phyloP scores from a whole-genome alignment of 2,329 filamentous ascomycete genomes.

The Aschersonia sp. region DNA sequence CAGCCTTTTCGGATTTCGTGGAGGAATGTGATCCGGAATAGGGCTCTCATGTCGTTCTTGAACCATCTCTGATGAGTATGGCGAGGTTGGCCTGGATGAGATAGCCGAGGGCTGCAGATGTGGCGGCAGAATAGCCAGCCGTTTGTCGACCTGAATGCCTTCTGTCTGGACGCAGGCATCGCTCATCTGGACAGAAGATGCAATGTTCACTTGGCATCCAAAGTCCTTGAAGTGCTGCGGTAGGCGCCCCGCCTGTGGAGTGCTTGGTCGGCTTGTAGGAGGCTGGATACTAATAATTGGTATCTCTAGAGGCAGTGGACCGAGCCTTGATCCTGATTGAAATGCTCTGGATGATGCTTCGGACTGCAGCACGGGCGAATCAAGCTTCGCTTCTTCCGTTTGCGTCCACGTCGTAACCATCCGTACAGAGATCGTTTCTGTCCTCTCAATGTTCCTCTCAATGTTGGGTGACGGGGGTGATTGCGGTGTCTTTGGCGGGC shows the following conservation, averaged over 20 bases:
- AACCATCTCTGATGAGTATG: slow-evolving; percentile 18
- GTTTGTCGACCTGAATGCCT: slow-evolving; percentile 70
- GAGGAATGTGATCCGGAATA: slow-evolving; percentile 37
- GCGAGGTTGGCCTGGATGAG: slow-evolving; percentile 43
- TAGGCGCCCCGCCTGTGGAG: slow-evolving; percentile 57
- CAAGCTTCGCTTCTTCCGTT: slow-evolving; percentile 25
- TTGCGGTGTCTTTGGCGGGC: slow-evolving; percentile 50
- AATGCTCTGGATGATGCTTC: neutral
- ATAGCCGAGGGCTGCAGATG: slow-evolving; percentile 72
- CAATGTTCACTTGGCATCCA: slow-evolving; percentile 57
- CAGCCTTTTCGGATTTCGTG: slow-evolving; percentile 45
- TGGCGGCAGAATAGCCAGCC: slow-evolving; percentile 57
- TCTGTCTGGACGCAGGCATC: slow-evolving; percentile 62
- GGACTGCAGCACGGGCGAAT: neutral
- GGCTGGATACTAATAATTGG: slow-evolving; percentile 88
- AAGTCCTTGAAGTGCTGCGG: slow-evolving; percentile 74
- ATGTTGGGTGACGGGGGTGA: slow-evolving; percentile 19
- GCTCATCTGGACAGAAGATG: slow-evolving; percentile 8
- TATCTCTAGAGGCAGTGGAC: slow-evolving; percentile 35
- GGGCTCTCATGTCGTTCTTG: slow-evolving; percentile 27
- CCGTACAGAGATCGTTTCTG: slow-evolving; percentile 17
- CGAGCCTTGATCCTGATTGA: too few species aligned
- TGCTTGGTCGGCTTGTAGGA: slow-evolving; percentile 68
- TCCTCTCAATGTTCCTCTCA: slow-evolving; percentile 18
- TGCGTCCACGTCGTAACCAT: slow-evolving; percentile 48